phyloP scores from a whole-genome alignment of 1,284 basidiomycete genomes.

The Cyathus olla region DNA sequence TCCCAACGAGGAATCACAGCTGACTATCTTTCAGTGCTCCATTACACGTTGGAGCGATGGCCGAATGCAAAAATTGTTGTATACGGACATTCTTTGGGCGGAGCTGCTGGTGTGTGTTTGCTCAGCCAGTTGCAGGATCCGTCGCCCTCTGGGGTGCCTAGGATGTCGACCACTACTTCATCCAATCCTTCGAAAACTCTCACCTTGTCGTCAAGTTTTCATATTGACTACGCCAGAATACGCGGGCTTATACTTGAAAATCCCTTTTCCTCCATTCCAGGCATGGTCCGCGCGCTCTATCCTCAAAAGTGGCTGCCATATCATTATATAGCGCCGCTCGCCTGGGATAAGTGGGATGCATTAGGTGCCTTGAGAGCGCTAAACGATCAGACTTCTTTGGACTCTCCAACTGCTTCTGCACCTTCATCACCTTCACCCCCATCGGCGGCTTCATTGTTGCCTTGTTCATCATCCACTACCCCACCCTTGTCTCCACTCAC shows the following conservation, averaged over 20 bases:
- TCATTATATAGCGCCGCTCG: constrained; percentile 55
- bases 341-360: constrained; percentile 61
- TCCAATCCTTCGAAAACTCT: not conserved
- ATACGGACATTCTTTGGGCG: constrained; percentile 65
- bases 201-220: too few relatives aligned
- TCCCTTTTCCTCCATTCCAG: constrained; percentile 60
- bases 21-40: constrained; percentile 51
- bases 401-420: too few relatives aligned
- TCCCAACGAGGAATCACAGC: constrained; percentile 47
- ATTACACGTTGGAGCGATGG: constrained; percentile 41
- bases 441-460: not conserved
- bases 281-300: constrained; percentile 61
- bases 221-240: constrained; percentile 23
- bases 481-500: not conserved
- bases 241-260: constrained; percentile 60
- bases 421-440: not conserved
- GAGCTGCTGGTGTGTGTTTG: constrained; percentile 54
- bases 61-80: constrained; percentile 47
- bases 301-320: constrained; percentile 62
- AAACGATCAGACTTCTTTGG: not conserved
- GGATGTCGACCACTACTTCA: too few relatives aligned
- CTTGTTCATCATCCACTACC: not conserved
- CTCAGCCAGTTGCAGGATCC: constrained; percentile 22
- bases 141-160: constrained; percentile 9
- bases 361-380: constrained; percentile 23